Base-by-base conservation (phyloP, 2,329 filamentous ascomycete genomes). In the Xylaria digitata region DNA sequence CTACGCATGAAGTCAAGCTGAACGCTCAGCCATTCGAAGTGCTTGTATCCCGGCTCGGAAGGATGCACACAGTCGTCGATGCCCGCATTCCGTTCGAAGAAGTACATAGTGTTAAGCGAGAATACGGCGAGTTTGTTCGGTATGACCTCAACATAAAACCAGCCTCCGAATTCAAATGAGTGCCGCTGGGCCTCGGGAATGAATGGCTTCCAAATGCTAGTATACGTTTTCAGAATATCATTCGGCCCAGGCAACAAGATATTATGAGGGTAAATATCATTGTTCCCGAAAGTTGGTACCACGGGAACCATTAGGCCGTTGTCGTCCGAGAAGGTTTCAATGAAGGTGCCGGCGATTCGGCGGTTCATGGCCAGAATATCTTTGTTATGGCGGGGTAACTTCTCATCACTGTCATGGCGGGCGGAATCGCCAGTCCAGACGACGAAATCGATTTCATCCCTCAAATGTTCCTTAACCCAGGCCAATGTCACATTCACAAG, bases 231-330 rank as follows among this genome's bases (percentile, higher is more conserved):
- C 0, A 97, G 92, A 90, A 95, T 97, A 70, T 87, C 86, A 75
- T 97, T 97, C 17, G 96, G 96, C 0, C 95, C 96, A 0, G 88
- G 85, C 48, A 89, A 83, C 78, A 99, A 89, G 76, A 98, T 96
- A 75, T 99, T 99, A 81, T 99, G 96, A 1, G 96, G 96, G 67
- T 97, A 88, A 65, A 99, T 94, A 76, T 99, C 96, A 80, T 99
- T 99, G 82, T 99, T 99, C 67, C 96, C 96, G 72, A 97, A 90
- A 0, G 90, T 97, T 0, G 96, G 94, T 21, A 99, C 85, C 34
- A 98, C 88, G 3, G 96, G 95, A 3, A 98, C 86, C 13, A 85
- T 79, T 65, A 94, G 86, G 64, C 88, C 87, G 61, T 87, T 82
- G 65, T 83, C 76, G 70, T 87, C 82, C 48, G 86, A 82, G 43